Evolutionary conservation across 768 basidiomycete species (phyloP), one percentile per base, ranked within the genome.

Genomic region (Boletus edulis): DNA sequence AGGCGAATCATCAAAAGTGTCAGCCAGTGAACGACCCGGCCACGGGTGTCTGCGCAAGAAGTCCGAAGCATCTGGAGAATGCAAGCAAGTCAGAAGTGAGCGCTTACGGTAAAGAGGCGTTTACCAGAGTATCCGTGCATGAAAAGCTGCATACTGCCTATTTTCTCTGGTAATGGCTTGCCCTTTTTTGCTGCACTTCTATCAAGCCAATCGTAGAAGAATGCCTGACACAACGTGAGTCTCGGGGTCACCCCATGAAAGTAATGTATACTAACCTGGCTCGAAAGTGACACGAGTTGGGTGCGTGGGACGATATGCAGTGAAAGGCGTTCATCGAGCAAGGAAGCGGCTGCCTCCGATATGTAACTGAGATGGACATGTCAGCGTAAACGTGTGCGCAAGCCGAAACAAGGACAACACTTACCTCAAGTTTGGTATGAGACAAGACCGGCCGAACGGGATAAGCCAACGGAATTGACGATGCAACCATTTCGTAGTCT

Each of bases 161-260:
- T 86, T 73, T 96, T 96, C 55, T 89, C 90, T 22, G 91, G 91
- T 18, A 94, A 69, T 2, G 81, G 78, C 64, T 92, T 91, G 7
- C 89, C 90, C 62, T 94, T 92, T 73, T 91, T 94, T 11, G 80
- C 80, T 5, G 82, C 89, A 65, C 75, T 89, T 55, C 91, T 78
- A 62, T 95, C 93, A 29, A 93, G 74, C 91, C 91, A 95, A 64
- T 93, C 90, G 62, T 95, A 96, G 71, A 90, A 96, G 72, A 96
- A 96, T 6, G 91, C 89, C 84, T 92, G 20, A 31, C 14, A 14
- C 13, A 34, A 42, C 32, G 32, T 52, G 17, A 40, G 56, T 57
- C 49, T 37, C 32, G 20, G 41, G 52, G 39, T 47, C 43, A 27
- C 41, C 24, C 29, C 17, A 22, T 18, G n/a, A 29, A 46, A 41